Evolutionary conservation across 2,329 filamentous ascomycete species (phyloP), one percentile per base, ranked within the genome.

Genomic region (Nemania serpens): DNA sequence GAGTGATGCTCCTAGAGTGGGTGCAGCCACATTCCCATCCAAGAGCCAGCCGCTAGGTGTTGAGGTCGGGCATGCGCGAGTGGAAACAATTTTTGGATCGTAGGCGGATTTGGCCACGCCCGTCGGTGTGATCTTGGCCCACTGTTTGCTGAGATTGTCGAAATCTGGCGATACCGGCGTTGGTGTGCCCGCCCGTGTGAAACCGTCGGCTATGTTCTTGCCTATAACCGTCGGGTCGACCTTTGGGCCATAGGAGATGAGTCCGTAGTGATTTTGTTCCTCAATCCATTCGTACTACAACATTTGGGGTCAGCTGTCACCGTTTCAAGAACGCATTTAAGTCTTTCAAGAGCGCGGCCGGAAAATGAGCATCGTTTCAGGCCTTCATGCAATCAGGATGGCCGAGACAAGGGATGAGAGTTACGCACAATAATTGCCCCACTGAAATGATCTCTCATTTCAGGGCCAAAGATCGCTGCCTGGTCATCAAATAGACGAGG

Each of bases 181-280:
- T 0, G 92, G 92, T 0, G 84, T 91, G 55, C 92, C 92, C 50
- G 84, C 84, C 66, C 90, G 84, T 0, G 85, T 83, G 75, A 83
- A 93, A 36, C 91, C 89, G 68, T 86, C 91, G 60, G 81, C 78
- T 49, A 88, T 76, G 58, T 80, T 74, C 13, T 83, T 79, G n/a
- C 82, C 84, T 1, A 81, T 80, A n/a, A 75, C 78, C 6, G 79
- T 79, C 9, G 81, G 75, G 20, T 81, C 81, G 11, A 81, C 82
- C n/a, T 79, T 75, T 3, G 84, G 78, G 1, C 89, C 91, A 73
- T 96, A 96, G 18, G 83, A 87, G 68, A 96, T 84, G 37, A 96
- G 81, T 41, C 92, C 92, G 75, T 96, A 96, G 70, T 91, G 76
- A 75, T 96, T 96, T 52, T 84, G 80, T 75, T 96, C 92, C 73